Evolutionary conservation across 805 yeast species (phyloP).

Genomic region (Wickerhamia fluorescens): DNA sequence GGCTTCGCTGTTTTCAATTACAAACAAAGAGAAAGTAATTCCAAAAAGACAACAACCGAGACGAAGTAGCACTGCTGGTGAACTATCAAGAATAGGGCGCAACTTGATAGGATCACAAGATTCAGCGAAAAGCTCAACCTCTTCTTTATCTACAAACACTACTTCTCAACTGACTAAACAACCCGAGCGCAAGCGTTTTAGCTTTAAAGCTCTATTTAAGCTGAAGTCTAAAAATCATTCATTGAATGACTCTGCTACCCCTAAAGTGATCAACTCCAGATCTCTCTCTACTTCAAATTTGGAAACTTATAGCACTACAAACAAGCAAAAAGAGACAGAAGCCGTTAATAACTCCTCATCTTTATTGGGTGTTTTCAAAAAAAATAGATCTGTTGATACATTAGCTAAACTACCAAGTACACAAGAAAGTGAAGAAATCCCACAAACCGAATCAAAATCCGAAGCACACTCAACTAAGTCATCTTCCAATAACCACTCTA

Average conservation of each 20-base stretch:
- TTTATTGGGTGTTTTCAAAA: conserved; percentile 17
- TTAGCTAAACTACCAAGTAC: conserved; percentile 6
- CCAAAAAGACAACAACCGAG: conserved; percentile 4
- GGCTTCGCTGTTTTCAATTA: conserved; percentile 3
- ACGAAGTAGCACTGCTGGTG: conserved; percentile 8
- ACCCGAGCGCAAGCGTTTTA: conserved; percentile 25
- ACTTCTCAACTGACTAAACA: no score
- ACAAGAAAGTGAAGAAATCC: background rate
- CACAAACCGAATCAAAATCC: background rate
- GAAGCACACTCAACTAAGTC: background rate
- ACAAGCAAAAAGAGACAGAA: conserved; percentile 1
- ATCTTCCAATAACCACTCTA: no score
- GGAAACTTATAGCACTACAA: background rate
- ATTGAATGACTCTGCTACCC: conserved; percentile 7
- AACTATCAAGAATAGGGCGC: conserved; percentile 6
- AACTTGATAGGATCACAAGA: conserved; percentile 1
- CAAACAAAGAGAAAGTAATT: background rate
- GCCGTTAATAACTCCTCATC: conserved; percentile 1
- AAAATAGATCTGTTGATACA: conserved; percentile 14
- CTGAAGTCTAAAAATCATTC: conserved; percentile 27
- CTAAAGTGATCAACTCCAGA: conserved; percentile 15
- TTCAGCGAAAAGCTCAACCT: no score
- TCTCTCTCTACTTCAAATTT: conserved; percentile 28
- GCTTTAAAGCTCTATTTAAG: conserved; percentile 33
- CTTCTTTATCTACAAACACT: no score